Base-by-base conservation (phyloP, 306 rosid genomes). In the Cucurbita maxima region DNA sequence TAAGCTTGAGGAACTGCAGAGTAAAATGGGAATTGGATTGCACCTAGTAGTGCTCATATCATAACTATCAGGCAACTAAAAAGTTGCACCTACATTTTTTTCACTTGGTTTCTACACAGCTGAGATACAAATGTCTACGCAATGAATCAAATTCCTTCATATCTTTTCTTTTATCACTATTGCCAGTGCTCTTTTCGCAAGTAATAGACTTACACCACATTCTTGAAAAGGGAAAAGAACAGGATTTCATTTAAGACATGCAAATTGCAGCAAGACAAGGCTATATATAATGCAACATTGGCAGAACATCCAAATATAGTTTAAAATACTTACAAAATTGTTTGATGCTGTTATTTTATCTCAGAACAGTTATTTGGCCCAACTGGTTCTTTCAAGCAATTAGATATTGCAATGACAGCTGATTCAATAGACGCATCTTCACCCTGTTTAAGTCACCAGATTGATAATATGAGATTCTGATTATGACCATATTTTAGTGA, bases 401-500 rank as follows among this genome's bases (percentile, higher is more conserved):
- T 84, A 75, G 98, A 87, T 64, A 94, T 94, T 73, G 98, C 97
- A 83, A 80, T 77, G 45, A 92, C 95, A 9, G 97, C 98, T 58
- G 98, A 83, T 87, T 90, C 98, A 77, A 94, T 86, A 8, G 97
- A 91, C 62, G 89, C 82, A 81, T 94, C 98, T 81, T 94, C 98
- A 44, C 98, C 98, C 98, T 94, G 82, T 79, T 80, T 84, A 16
- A 79, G 40, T 47, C 71, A 63, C 40, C 75, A 58, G 5, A 67
- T 37, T 15, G 40, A 71, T 8, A 36, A 36, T 25, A 25, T 73
- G 30, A 73, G 55, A 61, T 55, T 13, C 15, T 30, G 14, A 11
- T 22, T 6, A 20, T 8, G 45, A 54, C 52, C 76, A 19, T 40
- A 72, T 36, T 18, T 30, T n/a, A 18, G 38, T 18, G 50, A 72